Evolutionary conservation across 441 rosid genomes (phyloP), one percentile per base, ranked within the genome.

Genomic region (California macrophylla): DNA sequence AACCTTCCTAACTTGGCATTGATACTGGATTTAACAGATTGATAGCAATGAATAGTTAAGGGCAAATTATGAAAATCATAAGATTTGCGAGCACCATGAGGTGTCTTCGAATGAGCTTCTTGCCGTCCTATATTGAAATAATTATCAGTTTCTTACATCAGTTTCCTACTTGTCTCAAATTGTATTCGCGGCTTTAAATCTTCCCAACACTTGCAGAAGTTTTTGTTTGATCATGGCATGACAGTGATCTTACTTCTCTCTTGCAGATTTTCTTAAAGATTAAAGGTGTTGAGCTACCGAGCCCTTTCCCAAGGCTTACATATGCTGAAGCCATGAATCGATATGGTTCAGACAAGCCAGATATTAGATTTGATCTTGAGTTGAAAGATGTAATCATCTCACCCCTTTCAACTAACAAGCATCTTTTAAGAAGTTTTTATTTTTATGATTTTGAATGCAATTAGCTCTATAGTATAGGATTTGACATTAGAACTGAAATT

Each of bases 301-400:
- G 85, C 70, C 96, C 96, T 64, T 87, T 91, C 78, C 92, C 93
- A 29, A 87, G 96, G 82, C 96, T 94, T 66, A 87, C 97, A 65
- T 94, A 88, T 78, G 85, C 91, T 56, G 96, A 94, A 76, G 94
- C 96, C 52, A 87, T 91, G 91, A 77, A 76, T 78, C 82, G 82
- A 78, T 91, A 86, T 78, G 98, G 98, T 75, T 88, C 97, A 66
- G 98, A 94, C 82, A 85, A 92, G 78, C 97, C 97, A 40, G 98
- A 94, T 79, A 84, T 83, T 70, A 87, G 98, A 86, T 94, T 84
- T 74, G 93, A 80, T 83, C 93, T 94, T 56, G 88, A 87, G 82
- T 83, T 94, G 86, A 90, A 88, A 82, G 90, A 94, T 68, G 98
- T 91, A 91, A 80, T 76, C 30, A 63, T 75, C 72, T 70, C 21